Evolutionary conservation across 2,329 filamentous ascomycete species (phyloP), one percentile per base, ranked within the genome.

Genomic region (Fusarium nanum): DNA sequence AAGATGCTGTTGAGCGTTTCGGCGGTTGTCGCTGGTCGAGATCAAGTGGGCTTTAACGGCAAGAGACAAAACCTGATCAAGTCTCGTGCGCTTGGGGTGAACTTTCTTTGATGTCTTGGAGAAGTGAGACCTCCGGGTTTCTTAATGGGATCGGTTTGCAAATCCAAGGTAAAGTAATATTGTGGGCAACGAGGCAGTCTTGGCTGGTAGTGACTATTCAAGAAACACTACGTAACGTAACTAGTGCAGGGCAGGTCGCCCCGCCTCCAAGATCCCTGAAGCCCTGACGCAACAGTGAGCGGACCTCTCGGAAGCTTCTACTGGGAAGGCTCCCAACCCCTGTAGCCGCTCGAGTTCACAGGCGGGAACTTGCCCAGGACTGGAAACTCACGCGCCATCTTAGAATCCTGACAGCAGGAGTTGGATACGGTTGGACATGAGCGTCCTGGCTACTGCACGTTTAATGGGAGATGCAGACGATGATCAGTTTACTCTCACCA

Each of bases 161-260:
- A 50, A 44, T 45, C 40, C 60, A 46, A 64, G 52, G 45, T 46
- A 63, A 37, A 47, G 41, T 22, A 53, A 42, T 42, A 50, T 47
- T 65, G 53, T 65, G 60, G 50, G 53, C 60, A 65, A 47, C 32
- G 47, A 68, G 57, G 54, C 63, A 68, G 68, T 61, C 61, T 66
- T 66, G 63, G 63, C 55, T 61, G 61, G 48, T 37, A 57, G 49
- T 55, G 44, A 64, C 59, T 48, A 63, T 54, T 42, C 59, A 60
- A 65, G 60, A 64, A 71, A 68, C 55, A 71, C 68, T 71, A 71
- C 68, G 68, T 71, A 70, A 71, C 67, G 53, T 63, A 64, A 64
- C 60, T 53, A 53, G 49, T 25, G 49, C 49, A 53, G 49, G 34
- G 52, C 53, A 70, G 50, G 52, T 49, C 46, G 66, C 66, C 66